Base-by-base conservation (phyloP, 1,284 basidiomycete species). In the Pholiota adiposa region DNA sequence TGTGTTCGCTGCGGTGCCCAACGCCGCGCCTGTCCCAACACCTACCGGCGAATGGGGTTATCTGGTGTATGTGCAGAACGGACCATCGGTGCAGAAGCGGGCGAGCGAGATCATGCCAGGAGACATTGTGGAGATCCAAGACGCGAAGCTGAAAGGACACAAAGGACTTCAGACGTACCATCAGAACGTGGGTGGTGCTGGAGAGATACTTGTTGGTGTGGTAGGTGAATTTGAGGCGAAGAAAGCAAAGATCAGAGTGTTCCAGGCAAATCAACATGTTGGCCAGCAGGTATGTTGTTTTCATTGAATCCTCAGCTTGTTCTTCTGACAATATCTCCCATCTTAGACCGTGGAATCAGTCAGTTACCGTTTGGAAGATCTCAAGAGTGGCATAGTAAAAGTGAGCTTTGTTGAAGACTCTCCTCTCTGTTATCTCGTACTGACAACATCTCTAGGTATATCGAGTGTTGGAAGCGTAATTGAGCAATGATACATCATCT, bases 131-230 rank as follows among this genome's bases (percentile, higher is more conserved):
- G 83, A 86, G 53, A 75, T 96, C 65, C 77, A 82, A 56, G 91
- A 93, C 56, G 92, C 91, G 54, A 89, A 86, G 71, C 80, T 98
- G 68, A 96, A 94, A 72, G 95, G 96, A 0, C 91, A 94, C 70
- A 96, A 94, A 73, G 87, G 89, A 0, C 72, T 97, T 53, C 84
- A 89, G 51, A 79, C 82, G 50, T 96, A 97, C 71, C 82, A 80
- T 60, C 83, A 84, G 79, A 76, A 77, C 70, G 81, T 87, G 4
- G 85, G 88, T 3, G 83, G 81, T 2, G 83, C 62, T 4, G 70
- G 62, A 6, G 66, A 81, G n/a, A 84, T 87, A 58, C 85, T 93
- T 8, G 77, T 92, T 11, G 95, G 88, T 8, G 77, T 97, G 31
- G 85, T 97, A 31, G 81, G 81, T 48, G 95, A 96, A 66, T 91